Evolutionary conservation across 1,284 basidiomycete genomes (phyloP).

Genomic region (Ustilago tritici): DNA sequence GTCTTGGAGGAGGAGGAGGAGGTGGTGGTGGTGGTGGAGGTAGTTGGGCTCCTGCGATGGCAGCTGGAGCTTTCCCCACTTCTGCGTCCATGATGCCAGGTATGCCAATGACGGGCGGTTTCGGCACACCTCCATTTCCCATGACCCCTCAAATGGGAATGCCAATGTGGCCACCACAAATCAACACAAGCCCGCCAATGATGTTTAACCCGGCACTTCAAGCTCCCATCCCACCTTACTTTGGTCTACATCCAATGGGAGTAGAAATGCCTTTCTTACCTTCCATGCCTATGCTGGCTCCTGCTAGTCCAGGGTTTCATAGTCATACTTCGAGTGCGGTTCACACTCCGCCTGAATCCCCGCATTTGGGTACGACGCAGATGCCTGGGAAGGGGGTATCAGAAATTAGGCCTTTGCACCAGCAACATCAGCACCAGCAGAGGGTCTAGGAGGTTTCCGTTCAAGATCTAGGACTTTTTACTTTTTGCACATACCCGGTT

Average conservation of each 20-base stretch:
- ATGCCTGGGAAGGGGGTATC: conserved; percentile 14
- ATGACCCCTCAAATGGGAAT: conserved; percentile 11
- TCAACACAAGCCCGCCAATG: conserved; percentile 23
- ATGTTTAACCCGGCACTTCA: conserved; percentile 24
- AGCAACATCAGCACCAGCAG: background rate
- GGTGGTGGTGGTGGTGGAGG: background rate
- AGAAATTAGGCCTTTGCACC: background rate
- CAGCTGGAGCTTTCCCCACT: conserved; percentile 15
- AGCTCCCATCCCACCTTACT: conserved; percentile 34
- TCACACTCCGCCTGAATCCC: conserved; percentile 46
- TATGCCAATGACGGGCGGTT: conserved; percentile 10
- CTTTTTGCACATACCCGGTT: background rate
- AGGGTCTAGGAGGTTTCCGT: background rate
- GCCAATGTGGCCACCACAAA: conserved; percentile 11
- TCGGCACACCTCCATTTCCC: conserved; percentile 6
- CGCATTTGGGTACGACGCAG: conserved; percentile 11
- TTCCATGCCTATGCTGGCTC: conserved; percentile 38
- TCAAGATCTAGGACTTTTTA: background rate
- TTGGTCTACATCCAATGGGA: conserved; percentile 9
- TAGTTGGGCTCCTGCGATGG: conserved; percentile 2
- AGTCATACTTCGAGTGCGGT: conserved; percentile 28
- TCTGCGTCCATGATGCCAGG: conserved; percentile 8
- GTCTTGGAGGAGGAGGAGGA: background rate
- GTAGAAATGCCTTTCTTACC: conserved; percentile 18
- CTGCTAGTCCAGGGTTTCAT: conserved; percentile 36